These are phyloP conservation scores for Suhomyces faveliae DNA, from an alignment of 805 yeast genomes.

Conservation along the genomic window DNA sequence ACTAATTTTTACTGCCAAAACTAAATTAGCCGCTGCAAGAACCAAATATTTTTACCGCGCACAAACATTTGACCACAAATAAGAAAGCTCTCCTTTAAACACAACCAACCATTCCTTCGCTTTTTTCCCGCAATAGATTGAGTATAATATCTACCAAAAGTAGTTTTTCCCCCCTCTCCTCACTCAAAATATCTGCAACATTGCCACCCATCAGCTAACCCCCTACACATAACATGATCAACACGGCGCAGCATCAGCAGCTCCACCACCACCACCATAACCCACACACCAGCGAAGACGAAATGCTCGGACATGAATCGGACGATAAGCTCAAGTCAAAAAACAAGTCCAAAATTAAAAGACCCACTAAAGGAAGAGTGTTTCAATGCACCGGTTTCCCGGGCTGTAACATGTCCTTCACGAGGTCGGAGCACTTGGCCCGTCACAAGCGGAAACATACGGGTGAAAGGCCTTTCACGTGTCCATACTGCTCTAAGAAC, in stretches of 20 bases:
- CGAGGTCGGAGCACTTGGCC: conserved; percentile 89
- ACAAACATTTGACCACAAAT: background rate
- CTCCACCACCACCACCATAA: conserved; percentile 2
- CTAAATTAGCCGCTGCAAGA: too few species aligned
- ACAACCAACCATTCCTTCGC: too few species aligned
- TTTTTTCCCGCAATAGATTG: too few species aligned
- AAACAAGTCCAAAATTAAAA: conserved; percentile 22
- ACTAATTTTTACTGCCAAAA: background rate
- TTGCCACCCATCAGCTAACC: too few species aligned
- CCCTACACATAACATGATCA: conserved; percentile 2
- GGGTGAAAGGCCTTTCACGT: conserved; percentile 89
- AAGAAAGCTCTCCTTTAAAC: too few species aligned
- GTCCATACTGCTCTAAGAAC: conserved; percentile 75
- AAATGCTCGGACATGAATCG: background rate
- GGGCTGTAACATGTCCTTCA: conserved; percentile 84
- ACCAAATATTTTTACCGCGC: background rate
- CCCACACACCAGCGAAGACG: conserved; percentile 2
- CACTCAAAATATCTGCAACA: too few species aligned
- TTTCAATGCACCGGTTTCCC: conserved; percentile 87
- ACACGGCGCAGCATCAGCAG: conserved; percentile 6
- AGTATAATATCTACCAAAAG: too few species aligned
- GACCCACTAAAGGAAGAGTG: conserved; percentile 54
- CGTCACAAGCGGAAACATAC: conserved; percentile 92
- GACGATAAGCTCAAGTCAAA: conserved; percentile 1
- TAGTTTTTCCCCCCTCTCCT: too few species aligned